Evolutionary conservation across 2,329 filamentous ascomycete genomes (phyloP), one percentile per base, ranked within the genome.

Genomic region (Rutstroemia sp.): DNA sequence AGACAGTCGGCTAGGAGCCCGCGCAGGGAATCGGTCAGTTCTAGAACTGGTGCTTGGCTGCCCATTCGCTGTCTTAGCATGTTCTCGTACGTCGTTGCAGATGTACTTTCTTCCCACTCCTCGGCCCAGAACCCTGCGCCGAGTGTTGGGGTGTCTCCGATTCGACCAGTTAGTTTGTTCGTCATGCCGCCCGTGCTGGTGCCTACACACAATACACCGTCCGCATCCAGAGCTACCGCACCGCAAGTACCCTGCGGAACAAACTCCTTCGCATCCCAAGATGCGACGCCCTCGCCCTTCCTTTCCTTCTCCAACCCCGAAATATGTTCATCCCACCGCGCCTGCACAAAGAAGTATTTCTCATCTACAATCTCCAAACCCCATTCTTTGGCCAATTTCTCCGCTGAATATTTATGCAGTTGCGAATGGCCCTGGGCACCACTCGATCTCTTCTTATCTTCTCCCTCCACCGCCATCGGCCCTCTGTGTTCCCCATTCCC

Each of bases 91-190:
- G 41, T 19, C 5, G 50, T 14, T 21, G 25, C 34, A 2, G 39
- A 12, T 5, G 41, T 45, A 21, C 18, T 44, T 21, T 59, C 55
- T 39, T 85, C 80, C 90, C 90, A 95, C 63, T 91, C 82, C 69
- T 95, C 91, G 0, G 91, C 90, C 90, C 90, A 96, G 71, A 91
- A 96, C 0, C 91, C 91, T 0, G 90, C 87, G 0, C 91, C 91
- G 0, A 91, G 74, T 0, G 86, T 87, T 0, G 91, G 90, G 10
- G 91, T 96, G 68, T 96, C 91, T 0, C 91, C 91, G 61, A 95
- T 86, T 19, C 91, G 77, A 0, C 90, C 91, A 0, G 88, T 88
- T 54, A 92, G 73, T 74, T 96, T 96, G 70, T 96, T 96, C 21
- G 91, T 96, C 70, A 95, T 70, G 0, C 91, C 91, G 5, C 91